Base-by-base conservation (phyloP, 2,329 filamentous ascomycete species). In the Fusarium verticillioides region DNA sequence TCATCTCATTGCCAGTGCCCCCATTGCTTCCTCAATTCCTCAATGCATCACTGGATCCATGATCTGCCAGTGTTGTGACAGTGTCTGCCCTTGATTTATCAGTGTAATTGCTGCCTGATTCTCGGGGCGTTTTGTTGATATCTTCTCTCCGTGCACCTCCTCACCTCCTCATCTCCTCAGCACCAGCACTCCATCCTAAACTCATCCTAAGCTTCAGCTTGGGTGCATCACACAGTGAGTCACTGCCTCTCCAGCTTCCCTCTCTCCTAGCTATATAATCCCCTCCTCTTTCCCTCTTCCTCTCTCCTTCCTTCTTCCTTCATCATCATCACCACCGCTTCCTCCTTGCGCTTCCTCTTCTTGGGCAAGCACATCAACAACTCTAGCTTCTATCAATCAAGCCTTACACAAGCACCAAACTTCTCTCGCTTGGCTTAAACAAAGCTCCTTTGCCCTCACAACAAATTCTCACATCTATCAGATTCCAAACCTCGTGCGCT, bases 151-250 rank as follows among this genome's bases (percentile, higher is more conserved):
- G 34, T 60, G 43, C 61, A 39, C 58, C 16, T 47, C 36, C 28
- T 42, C 69, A 63, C 63, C 49, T 18, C 36, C 36, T 37, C 9
- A 37, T 2, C 36, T 37, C 36, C 36, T 28, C 26, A 40, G 40
- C 44, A 57, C 62, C 65, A 50, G 15, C 26, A 40, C 34, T 18
- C 15, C 19, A 32, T 21, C 60, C 60, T 73, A 63, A 72, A 37
- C 26, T 32, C 37, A 37, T 42, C 40, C 18, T 52, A 57, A 30
- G 26, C n/a, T 34, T 10, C 13, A 9, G 16, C 16, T 39, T 37
- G 28, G 26, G 46, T 16, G 32, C 52, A 47, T 28, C 4, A 36
- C 46, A 72, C 65, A 57, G 63, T 76, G 75, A 76, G 63, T 77
- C 65, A 74, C 63, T 49, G 26, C 11, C 60, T 19, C 26, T 32